Evolutionary conservation across 495 filamentous ascomycete species (phyloP).

Genomic region (Neurospora sublineolata): DNA sequence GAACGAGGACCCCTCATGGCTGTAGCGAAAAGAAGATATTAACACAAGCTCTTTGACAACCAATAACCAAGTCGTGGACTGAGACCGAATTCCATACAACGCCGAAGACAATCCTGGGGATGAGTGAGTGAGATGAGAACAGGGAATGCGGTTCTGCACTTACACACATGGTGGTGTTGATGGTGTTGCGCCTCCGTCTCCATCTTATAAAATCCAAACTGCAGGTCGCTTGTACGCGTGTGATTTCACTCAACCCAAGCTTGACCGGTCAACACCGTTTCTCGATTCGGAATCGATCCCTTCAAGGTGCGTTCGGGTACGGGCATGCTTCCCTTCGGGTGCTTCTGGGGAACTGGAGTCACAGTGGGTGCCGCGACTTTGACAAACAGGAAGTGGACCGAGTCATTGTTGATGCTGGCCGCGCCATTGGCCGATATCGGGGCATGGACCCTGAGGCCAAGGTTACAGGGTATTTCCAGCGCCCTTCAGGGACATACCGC

Average conservation of each 20-base stretch:
- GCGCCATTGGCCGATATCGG: background rate
- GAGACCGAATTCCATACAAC: background rate
- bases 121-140: background rate
- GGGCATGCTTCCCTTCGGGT: background rate
- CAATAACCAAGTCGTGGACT: background rate
- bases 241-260: background rate
- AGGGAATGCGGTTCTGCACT: conserved; percentile 2
- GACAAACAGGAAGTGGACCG: background rate
- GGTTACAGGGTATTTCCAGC: background rate
- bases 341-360: background rate
- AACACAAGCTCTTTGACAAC: background rate
- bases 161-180: conserved; percentile 9
- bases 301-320: background rate
- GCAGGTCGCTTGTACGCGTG: background rate
- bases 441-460: background rate
- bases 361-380: background rate
- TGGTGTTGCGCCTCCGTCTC: conserved; percentile 5
- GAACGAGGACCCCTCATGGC: conserved; percentile 43
- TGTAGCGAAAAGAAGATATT: conserved; percentile 3
- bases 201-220: conserved; percentile 11
- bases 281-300: background rate
- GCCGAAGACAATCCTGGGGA: background rate
- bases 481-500: background rate
- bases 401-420: background rate
- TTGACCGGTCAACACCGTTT: background rate